Evolutionary conservation across 2,329 filamentous ascomycete species (phyloP), one percentile per base, ranked within the genome.

Genomic region (Cytospora leucostoma): DNA sequence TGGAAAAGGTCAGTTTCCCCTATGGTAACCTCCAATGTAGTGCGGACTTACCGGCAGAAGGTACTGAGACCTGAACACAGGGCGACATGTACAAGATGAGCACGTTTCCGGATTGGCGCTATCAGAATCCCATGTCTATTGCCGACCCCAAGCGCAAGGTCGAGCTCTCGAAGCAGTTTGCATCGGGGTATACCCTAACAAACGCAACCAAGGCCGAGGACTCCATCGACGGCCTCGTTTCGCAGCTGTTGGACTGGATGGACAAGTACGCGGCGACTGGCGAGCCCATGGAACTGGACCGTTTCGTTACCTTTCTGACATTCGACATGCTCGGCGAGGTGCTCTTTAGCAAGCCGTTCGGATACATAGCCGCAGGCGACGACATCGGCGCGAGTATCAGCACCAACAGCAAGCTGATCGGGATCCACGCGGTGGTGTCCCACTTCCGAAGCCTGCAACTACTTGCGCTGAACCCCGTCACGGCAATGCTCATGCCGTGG

Each of bases 61-160:
- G 10, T 47, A 21, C n/a, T 47, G 44, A 47, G n/a, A 47, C n/a
- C 12, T 47, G 2, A 47, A 8, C 44, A 44, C 12, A 47, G 44
- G 57, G 49, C 13, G 35, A 52, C 40, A 75, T 71, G 72, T 77
- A 77, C 67, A 69, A 72, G 7, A 68, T 76, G 33, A 69, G 77
- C 27, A 71, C 71, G 10, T 65, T 78, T 27, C 77, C 77, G 12
- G 76, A 80, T 66, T 71, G 74, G 44, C 73, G 73, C 32, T 77
- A 74, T 62, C 69, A 76, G 27, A 76, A 74, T 37, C 74, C 73
- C 50, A 79, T 79, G 78, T 74, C 74, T 3, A 74, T 74, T 58
- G 64, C 73, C 19, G 71, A 76, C 62, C 73, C 73, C 7, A 73
- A 72, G 37, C 68, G 70, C 7, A 73, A 78, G 37, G 72, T 74